Percentiles rank a stretch among this genome's conserved stretches.
Evolutionary conservation across 2,329 filamentous ascomycete genomes (phyloP).

Genomic region (Cercospora sesami): DNA sequence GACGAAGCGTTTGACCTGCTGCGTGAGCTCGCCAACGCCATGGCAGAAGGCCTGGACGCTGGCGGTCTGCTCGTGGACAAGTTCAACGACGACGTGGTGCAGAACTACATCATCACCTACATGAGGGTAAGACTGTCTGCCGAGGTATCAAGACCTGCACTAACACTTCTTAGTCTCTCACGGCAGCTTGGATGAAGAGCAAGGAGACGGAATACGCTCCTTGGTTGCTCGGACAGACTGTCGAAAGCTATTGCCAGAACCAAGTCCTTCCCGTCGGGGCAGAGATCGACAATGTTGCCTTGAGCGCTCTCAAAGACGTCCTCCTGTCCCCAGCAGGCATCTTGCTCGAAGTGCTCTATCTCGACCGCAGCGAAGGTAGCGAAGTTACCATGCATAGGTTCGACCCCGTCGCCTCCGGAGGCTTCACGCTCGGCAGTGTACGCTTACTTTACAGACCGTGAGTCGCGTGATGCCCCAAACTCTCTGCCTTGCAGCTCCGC

Average conservation of each 20-base stretch:
- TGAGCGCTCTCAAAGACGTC: constrained; percentile 73
- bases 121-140: constrained; percentile 54
- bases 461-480: constrained; percentile 35
- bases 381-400: constrained; percentile 72
- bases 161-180: constrained; percentile 62
- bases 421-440: constrained; percentile 61
- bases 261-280: constrained; percentile 72
- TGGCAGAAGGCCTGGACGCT: constrained; percentile 56
- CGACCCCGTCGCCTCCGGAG: constrained; percentile 46
- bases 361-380: constrained; percentile 78
- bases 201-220: constrained; percentile 68
- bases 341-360: constrained; percentile 82
- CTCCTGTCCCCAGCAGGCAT: constrained; percentile 77
- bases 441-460: constrained; percentile 67
- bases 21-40: constrained; percentile 55
- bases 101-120: constrained; percentile 82
- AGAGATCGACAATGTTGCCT: constrained; percentile 89
- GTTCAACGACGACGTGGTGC: constrained; percentile 71
- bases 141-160: background rate
- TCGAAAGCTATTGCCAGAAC: constrained; percentile 68
- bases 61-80: constrained; percentile 41
- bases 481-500: background rate
- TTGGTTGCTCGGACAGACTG: constrained; percentile 64
- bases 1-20: constrained; percentile 72
- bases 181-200: constrained; percentile 79